Evolutionary conservation across 2,329 filamentous ascomycete genomes (phyloP), one percentile per base, ranked within the genome.

Genomic region (Emydomyces testavorans): DNA sequence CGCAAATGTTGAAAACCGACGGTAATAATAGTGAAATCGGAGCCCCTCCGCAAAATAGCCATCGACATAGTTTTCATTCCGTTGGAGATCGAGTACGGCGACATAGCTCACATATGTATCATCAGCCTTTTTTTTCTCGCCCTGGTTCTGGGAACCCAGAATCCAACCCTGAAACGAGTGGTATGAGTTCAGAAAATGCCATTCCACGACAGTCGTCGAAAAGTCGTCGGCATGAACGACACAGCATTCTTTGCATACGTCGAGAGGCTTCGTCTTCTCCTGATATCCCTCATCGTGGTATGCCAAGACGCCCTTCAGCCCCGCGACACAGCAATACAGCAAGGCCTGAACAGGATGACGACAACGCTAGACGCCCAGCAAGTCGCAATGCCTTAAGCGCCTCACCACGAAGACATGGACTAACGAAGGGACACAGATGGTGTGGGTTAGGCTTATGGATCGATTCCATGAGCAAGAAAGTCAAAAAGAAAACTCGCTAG

Each of bases 401-500:
- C 11, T 40, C 36, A 8, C 36, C 18, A 4, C 45, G 45, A 26
- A 40, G 24, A 40, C 11, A 24, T 8, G 45, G 34, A 10, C 11
- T n/a, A 3, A 29, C 8, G 35, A 47, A 15, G 28, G 40, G 35
- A 23, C 24, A 18, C 5, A 39, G n/a, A 40, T 47, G 45, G 45
- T 40, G 45, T 10, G 37, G 45, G 3, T 36, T 47, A 11, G 45
- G 11, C 26, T 47, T 40, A 5, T 47, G 31, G 28, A 24, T 39
- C 32, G 26, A 31, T 23, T 38, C 43, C 7, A n/a, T 41, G 7
- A 26, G 39, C 11, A 36, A 4, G 6, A 42, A 37, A 23, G 37
- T 16, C 15, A 48, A 31, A 26, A 48, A 43, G 29, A 48, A 35
- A 26, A 29, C 32, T 31, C 46, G 46, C 21, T 48, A 43, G 46